These are phyloP conservation scores for Thalia dealbata DNA, from an alignment of 176 grass and related monocot species.

Conservation along the genomic window DNA sequence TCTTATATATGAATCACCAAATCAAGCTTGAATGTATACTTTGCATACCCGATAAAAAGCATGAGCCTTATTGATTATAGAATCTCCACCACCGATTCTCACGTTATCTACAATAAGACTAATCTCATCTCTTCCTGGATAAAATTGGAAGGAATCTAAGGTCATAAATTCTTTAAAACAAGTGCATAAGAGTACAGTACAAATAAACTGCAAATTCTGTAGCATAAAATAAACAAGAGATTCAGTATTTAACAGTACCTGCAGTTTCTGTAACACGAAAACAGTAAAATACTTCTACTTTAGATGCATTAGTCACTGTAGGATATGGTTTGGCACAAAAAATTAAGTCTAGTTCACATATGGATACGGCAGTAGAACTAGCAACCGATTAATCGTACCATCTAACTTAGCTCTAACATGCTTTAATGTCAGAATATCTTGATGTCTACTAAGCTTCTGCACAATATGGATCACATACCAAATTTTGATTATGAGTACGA, in stretches of 20 bases:
- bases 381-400: neutral
- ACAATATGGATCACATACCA: neutral
- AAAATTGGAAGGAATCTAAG: conserved; percentile 17
- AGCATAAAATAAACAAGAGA: neutral
- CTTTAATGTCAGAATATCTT: neutral
- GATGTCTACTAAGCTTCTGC: neutral
- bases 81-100: conserved; percentile 53
- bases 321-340: neutral
- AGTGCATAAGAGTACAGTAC: neutral
- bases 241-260: no score
- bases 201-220: neutral
- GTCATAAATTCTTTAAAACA: neutral
- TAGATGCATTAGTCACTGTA: neutral
- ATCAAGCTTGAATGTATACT: neutral
- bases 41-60: conserved; percentile 49
- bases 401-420: neutral
- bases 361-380: neutral
- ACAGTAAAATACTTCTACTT: neutral
- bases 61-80: conserved; percentile 48
- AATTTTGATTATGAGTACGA: no score
- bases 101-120: conserved; percentile 45
- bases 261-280: neutral
- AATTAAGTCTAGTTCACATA: neutral
- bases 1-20: conserved; percentile 18
- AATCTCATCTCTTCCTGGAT: conserved; percentile 61